Evolutionary conservation across 1,284 basidiomycete genomes (phyloP).

Genomic region (Sphaerobolus stellatus): DNA sequence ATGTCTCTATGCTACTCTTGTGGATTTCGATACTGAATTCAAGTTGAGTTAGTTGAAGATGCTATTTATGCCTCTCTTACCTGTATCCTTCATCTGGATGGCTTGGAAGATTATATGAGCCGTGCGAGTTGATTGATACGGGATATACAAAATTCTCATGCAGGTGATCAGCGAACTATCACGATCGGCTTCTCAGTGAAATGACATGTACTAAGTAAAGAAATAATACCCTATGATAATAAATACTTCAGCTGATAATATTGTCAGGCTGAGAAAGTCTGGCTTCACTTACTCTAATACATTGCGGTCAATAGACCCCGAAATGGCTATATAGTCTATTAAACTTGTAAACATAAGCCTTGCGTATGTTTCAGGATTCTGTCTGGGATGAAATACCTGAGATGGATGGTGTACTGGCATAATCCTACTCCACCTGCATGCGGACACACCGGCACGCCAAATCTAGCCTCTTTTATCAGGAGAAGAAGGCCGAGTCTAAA

Average conservation of each 20-base stretch:
- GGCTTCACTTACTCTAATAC: constrained; percentile 71
- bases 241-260: too few relatives aligned
- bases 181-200: neutral
- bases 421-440: constrained; percentile 95
- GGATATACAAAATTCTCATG: constrained; percentile 92
- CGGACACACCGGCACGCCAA: constrained; percentile 86
- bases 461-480: constrained; percentile 41
- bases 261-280: too few relatives aligned
- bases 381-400: too few relatives aligned
- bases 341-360: constrained; percentile 41
- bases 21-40: constrained; percentile 70
- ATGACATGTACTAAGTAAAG: too few relatives aligned
- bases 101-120: constrained; percentile 81
- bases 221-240: too few relatives aligned
- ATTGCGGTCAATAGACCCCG: constrained; percentile 90
- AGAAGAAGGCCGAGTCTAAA: neutral
- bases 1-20: constrained; percentile 67
- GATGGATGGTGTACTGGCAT: constrained; percentile 89
- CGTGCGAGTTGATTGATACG: constrained; percentile 82
- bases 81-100: constrained; percentile 72
- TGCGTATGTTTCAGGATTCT: too few relatives aligned
- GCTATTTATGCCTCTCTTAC: constrained; percentile 33
- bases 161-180: constrained; percentile 73
- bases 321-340: constrained; percentile 91
- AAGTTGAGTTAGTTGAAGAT: neutral